Evolutionary conservation across 176 grass and related monocot genomes (phyloP), one percentile per base, ranked within the genome.

Genomic region (Elymus sibiricus): DNA sequence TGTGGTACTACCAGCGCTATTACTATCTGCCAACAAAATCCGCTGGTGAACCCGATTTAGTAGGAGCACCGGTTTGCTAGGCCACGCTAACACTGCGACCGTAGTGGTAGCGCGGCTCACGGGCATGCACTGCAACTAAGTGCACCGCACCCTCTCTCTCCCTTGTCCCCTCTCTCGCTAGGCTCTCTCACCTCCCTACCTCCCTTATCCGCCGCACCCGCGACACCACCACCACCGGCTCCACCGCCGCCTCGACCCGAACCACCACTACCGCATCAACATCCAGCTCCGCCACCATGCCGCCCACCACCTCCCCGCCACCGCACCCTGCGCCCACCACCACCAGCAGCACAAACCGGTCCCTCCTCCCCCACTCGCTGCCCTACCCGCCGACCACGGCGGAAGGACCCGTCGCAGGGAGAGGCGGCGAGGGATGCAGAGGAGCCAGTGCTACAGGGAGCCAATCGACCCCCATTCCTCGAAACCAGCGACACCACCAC

Each of bases 221-320:
- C 78, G 64, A 5, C 82, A 39, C 17, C 70, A 74, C 71, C 70
- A 79, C 58, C 88, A 68, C 74, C 82, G 76, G 21, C 56, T 85
- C 69, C 82, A 88, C 43, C 91, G 83, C 70, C 84, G 89, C 38
- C 84, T 82, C 29, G 84, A 89, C 25, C 81, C 82, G 53, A 53
- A 22, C 21, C 88, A 86, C 66, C 86, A 89, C 49, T 84, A 78
- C 40, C 84, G 71, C 59, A 69, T 80, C 39, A 75, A 82, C 53
- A 55, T 85, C 78, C 81, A 73, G 16, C 78, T 85, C 26, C 58
- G 42, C 83, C 82, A 56, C 76, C 74, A 75, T 32, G 12, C 22
- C 72, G 12, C 47, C 63, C 40, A 84, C 34, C 72, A 21, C 32
- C 85, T 73, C 62, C 64, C 5, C 40, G 53, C 26, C 10, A 39